Evolutionary conservation across 139 green algal genomes (phyloP).

Genomic region (Marvania coccoides): DNA sequence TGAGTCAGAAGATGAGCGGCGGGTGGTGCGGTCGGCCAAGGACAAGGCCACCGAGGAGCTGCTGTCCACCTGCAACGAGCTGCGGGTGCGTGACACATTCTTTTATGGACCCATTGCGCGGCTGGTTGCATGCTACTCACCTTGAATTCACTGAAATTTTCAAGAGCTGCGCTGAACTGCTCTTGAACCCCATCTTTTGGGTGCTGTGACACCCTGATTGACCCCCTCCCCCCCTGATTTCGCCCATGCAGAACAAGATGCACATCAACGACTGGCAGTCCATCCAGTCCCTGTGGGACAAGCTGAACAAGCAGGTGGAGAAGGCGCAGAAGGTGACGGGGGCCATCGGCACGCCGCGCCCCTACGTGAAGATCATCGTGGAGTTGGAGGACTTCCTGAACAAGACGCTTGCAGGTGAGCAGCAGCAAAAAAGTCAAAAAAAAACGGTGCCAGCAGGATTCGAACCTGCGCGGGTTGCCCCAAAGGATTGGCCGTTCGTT

Average conservation of each 20-base stretch:
- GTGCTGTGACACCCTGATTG: not conserved
- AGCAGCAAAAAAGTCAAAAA: not conserved
- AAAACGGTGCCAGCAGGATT: slow-evolving; percentile 5
- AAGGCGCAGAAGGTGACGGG: slow-evolving; percentile 56
- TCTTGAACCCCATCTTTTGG: too few species aligned
- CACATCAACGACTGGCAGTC: slow-evolving; percentile 96
- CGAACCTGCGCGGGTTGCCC: slow-evolving; percentile 16
- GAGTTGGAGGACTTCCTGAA: slow-evolving; percentile 89
- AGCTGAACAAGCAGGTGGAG: slow-evolving; percentile 98
- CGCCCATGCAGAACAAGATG: slow-evolving; percentile 81
- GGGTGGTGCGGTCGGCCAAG: slow-evolving; percentile 75
- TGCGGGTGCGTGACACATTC: slow-evolving; percentile 47
- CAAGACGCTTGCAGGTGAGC: slow-evolving; percentile 61
- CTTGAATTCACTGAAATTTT: too few species aligned
- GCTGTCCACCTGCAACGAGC: slow-evolving; percentile 69
- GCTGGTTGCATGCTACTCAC: not conserved
- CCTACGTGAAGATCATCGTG: slow-evolving; percentile 84
- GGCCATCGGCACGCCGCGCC: slow-evolving; percentile 42
- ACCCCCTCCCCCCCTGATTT: not conserved
- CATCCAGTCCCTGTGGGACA: slow-evolving; percentile 90
- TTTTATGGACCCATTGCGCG: not conserved
- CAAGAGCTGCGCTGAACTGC: too few species aligned
- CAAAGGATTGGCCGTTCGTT: not conserved
- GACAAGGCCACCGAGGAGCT: slow-evolving; percentile 87
- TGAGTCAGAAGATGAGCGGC: slow-evolving; percentile 70